phyloP scores from a whole-genome alignment of 106 monocot species.

The Gastrodia elata region DNA sequence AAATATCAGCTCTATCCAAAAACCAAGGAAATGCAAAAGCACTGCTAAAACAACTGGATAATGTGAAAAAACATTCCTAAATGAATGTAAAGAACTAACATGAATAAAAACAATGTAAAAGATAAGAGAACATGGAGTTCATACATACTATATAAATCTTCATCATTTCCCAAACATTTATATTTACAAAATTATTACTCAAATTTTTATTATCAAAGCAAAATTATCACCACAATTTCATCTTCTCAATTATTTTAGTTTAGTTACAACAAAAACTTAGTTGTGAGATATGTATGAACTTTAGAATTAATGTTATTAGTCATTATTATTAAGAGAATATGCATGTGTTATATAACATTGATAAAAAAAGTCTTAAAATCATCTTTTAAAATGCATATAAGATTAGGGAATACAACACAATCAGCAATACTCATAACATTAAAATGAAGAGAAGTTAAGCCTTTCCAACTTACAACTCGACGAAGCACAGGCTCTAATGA shows the following conservation, averaged over 20 bases:
- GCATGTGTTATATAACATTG: neutral
- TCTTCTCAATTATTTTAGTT: too few relatives aligned
- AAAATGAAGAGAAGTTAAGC: neutral
- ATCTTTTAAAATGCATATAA: neutral
- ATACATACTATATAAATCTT: too few relatives aligned
- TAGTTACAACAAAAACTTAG: too few relatives aligned
- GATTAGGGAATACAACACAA: neutral
- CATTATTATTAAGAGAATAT: too few relatives aligned
- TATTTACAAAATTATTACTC: too few relatives aligned
- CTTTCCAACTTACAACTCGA: slow-evolving; percentile 31
- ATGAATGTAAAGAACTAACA: neutral
- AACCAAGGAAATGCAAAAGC: neutral
- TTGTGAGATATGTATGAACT: too few relatives aligned
- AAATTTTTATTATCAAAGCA: too few relatives aligned
- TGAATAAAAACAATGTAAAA: neutral
- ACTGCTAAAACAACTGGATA: neutral
- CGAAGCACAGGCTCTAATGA: slow-evolving; percentile 50
- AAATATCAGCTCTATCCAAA: neutral
- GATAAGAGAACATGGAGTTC: too few relatives aligned
- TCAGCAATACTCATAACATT: neutral
- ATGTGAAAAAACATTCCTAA: neutral
- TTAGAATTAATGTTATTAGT: too few relatives aligned
- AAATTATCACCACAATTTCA: too few relatives aligned
- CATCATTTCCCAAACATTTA: too few relatives aligned
- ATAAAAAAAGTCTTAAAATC: neutral